Percentiles rank a stretch among this genome's conserved stretches.
Conservation (phyloP, 225 moss, liverwort and hornwort genomes). For the Sphagnum contortum region DNA sequence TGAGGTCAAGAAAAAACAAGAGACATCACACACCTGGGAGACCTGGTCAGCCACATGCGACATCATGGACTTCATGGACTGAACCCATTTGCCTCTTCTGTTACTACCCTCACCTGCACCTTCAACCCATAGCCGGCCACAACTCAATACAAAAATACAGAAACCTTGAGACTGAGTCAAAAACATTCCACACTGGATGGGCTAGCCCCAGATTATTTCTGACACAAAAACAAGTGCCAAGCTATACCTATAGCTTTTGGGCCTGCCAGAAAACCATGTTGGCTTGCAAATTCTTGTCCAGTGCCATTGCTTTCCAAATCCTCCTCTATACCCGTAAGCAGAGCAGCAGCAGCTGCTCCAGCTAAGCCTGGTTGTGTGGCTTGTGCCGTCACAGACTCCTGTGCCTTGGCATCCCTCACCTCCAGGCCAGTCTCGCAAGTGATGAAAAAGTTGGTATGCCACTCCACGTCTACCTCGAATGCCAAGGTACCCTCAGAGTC, state of each 20-base stretch:
- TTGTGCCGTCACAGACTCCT: conserved; percentile 53
- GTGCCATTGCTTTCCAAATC: conserved; percentile 34
- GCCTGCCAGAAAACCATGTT: too few species aligned
- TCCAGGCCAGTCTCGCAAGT: conserved; percentile 84
- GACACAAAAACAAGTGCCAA: too few species aligned
- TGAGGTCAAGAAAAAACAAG: too few species aligned
- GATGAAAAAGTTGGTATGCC: conserved; percentile 71
- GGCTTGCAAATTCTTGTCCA: conserved; percentile 2
- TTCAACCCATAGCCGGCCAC: too few species aligned
- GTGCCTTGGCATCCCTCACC: conserved; percentile 65
- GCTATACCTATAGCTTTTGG: too few species aligned
- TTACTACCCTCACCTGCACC: conserved; percentile 36
- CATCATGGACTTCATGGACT: conserved; percentile 70
- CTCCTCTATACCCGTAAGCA: conserved; percentile 38
- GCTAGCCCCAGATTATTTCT: too few species aligned
- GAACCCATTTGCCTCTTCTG: conserved; percentile 60
- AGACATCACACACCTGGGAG: conserved; percentile 62
- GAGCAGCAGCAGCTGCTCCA: conserved; percentile 47
- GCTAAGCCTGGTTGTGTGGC: conserved; percentile 51
- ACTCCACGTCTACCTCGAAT: conserved; percentile 74
- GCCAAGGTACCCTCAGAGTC: conserved; percentile 66
- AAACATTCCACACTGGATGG: too few species aligned
- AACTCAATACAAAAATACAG: too few species aligned
- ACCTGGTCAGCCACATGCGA: conserved; percentile 83
- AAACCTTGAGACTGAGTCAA: too few species aligned